Evolutionary conservation across 257 asterid species (phyloP).

Genomic region (Solanum megistacrolobum): DNA sequence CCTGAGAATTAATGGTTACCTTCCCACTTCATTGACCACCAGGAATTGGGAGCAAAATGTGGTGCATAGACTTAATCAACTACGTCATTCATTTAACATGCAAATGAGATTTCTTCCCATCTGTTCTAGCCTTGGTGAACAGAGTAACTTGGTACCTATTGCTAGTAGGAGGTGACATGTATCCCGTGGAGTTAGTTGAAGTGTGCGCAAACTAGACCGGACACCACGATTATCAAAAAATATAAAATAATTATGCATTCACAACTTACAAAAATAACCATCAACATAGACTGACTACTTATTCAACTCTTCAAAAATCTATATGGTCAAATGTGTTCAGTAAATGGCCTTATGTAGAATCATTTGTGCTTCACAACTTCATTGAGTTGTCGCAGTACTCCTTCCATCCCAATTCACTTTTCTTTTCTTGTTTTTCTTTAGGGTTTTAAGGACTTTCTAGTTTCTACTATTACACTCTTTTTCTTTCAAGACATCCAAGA

Average conservation of each 20-base stretch:
- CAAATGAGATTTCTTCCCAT: not conserved
- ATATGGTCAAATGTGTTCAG: not conserved
- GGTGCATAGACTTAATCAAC: not conserved
- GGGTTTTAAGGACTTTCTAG: not conserved
- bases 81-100: not conserved
- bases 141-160: not conserved
- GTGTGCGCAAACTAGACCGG: not conserved
- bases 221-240: not conserved
- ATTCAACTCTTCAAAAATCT: not conserved
- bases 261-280: not conserved
- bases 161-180: not conserved
- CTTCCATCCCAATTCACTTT: not conserved
- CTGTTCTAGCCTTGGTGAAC: not conserved
- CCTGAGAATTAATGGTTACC: not conserved
- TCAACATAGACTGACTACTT: not conserved
- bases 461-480: not conserved
- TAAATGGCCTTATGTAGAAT: too few relatives aligned
- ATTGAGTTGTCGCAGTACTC: not conserved
- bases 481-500: not conserved
- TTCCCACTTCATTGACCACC: not conserved
- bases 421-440: not conserved
- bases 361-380: not conserved
- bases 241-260: not conserved
- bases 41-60: not conserved
- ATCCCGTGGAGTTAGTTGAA: not conserved